Conservation (phyloP, 2,329 filamentous ascomycete species). For the Paecilomyces sp. region DNA sequence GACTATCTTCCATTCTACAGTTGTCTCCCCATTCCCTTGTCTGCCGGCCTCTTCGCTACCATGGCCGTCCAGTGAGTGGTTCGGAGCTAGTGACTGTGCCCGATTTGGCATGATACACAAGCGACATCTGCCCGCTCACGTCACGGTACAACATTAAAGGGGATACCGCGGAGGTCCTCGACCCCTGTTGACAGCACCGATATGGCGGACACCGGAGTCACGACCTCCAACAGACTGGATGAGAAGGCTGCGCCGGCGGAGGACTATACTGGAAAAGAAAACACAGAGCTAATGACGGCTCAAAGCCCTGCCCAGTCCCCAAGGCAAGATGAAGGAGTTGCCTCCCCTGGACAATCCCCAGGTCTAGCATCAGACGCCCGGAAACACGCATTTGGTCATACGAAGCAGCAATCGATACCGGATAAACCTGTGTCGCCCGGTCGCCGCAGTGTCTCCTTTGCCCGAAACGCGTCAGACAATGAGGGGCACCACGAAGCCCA, state of each 20-base stretch:
- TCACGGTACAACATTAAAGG: not conserved
- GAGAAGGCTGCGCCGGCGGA: not conserved
- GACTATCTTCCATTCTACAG: not conserved
- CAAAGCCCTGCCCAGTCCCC: not conserved
- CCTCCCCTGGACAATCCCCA: slow-evolving; percentile 13
- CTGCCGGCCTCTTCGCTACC: not conserved
- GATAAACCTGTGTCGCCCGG: slow-evolving; percentile 34
- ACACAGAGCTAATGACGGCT: not conserved
- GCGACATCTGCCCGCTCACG: not conserved
- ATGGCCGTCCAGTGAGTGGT: not conserved
- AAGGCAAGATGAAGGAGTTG: slow-evolving; percentile 10
- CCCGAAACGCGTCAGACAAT: slow-evolving; percentile 46
- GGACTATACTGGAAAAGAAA: not conserved
- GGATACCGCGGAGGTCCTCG: not conserved
- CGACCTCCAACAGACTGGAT: not conserved
- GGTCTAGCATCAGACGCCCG: slow-evolving; percentile 17
- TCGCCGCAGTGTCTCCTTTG: slow-evolving; percentile 70
- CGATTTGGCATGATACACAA: not conserved
- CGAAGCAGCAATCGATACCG: slow-evolving; percentile 15
- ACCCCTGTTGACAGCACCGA: not conserved
- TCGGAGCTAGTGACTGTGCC: not conserved
- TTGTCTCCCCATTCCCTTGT: not conserved
- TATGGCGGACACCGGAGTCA: not conserved
- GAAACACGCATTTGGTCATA: slow-evolving; percentile 14
- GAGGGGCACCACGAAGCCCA: slow-evolving; percentile 23